Percentiles rank a stretch among this genome's conserved stretches.
phyloP scores from a whole-genome alignment of 2,329 filamentous ascomycete genomes.

The Trichoderma atrobrunneum region DNA sequence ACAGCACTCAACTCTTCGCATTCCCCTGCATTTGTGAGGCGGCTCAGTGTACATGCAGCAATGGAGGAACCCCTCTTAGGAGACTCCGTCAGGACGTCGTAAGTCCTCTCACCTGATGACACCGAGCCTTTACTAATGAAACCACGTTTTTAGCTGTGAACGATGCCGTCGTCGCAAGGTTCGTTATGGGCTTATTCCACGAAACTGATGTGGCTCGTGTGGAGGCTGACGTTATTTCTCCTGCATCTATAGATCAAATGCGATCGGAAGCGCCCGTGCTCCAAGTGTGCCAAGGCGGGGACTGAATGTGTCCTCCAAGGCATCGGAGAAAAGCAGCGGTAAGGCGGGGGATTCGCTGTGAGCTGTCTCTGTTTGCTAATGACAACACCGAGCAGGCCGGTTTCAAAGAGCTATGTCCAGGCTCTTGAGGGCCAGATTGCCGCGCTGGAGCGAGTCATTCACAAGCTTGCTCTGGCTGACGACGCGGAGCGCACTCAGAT shows the following conservation, averaged over 20 bases:
- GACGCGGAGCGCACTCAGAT: conserved; percentile 40
- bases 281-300: conserved; percentile 44
- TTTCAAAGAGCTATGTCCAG: conserved; percentile 45
- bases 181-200: neutral
- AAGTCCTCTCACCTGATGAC: conserved; percentile 23
- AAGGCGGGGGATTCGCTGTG: neutral
- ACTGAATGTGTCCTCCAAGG: conserved; percentile 41
- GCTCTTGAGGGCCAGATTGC: conserved; percentile 47
- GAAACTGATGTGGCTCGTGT: neutral
- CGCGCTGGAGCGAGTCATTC: conserved; percentile 45
- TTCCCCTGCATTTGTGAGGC: neutral
- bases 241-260: conserved; percentile 46
- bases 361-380: neutral
- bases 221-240: conserved; percentile 25
- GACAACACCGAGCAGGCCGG: conserved; percentile 34
- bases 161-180: conserved; percentile 45
- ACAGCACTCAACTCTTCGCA: neutral
- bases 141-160: conserved; percentile 35
- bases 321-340: conserved; percentile 44
- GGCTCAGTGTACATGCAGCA: neutral
- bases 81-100: conserved; percentile 39
- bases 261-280: conserved; percentile 50
- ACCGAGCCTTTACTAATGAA: neutral
- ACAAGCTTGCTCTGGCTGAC: conserved; percentile 42
- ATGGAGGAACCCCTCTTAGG: conserved; percentile 37